Base-by-base conservation (phyloP, 345 rosid species). In the Psidium friedrichsthalianum region DNA sequence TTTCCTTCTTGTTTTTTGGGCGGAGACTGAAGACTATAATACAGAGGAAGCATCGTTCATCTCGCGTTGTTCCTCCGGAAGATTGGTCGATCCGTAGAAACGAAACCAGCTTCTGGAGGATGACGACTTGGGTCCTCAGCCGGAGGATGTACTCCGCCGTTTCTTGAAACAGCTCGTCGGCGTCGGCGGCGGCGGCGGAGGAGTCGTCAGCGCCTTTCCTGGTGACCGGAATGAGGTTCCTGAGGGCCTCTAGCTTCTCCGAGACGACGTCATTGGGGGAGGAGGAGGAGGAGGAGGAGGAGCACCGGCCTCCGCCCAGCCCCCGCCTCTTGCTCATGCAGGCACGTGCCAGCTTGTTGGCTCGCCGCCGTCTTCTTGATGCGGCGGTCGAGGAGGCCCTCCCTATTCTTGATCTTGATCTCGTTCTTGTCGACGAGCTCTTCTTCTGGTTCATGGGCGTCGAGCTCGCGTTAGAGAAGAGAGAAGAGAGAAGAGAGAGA, bases 121-220 rank as follows among this genome's bases (percentile, higher is more conserved):
- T 78, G 40, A 92, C 84, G 56, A 93, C 98, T 84, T 94, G 96
- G 55, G 93, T 91, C 90, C 88, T 94, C 90, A 96, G 89, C 51
- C 87, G 88, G 25, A 94, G 85, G 83, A 96, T 96, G 89, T 96
- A 96, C 84, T 96, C 96, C 1, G 98, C 99, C 24, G 98, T 95
- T 87, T 93, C 95, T 85, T 88, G 91, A 88, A 96, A 94, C 92
- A 96, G 84, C 87, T 90, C 92, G 16, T 91, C 93, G 3, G 93
- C 83, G 85, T 90, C 89, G 36, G 86, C 78, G 76, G 22, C 86
- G 13, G 27, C 86, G 61, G 11, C 86, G 13, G 27, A 85, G 61
- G 25, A 84, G 61, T 86, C 91, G 12, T 84, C 90, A 22, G 9
- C 54, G 12, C 25, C 40, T 32, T 29, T 49, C 36, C 80, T 64